These are phyloP conservation scores for Colletotrichum chrysophilum DNA, from an alignment of 2,329 filamentous ascomycete species.

Conservation along the genomic window DNA sequence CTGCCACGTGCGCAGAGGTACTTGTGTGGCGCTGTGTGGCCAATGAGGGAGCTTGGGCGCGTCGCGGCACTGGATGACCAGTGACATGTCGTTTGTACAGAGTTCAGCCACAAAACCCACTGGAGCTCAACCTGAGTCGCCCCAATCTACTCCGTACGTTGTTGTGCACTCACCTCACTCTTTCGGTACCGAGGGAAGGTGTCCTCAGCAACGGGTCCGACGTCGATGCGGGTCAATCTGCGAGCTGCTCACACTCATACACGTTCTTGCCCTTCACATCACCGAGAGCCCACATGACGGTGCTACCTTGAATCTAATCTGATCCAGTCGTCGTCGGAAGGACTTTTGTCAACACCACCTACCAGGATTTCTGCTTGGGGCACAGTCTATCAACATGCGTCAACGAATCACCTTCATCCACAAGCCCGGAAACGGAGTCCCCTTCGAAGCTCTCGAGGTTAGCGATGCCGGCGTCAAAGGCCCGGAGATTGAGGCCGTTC, in stretches of 20 bases:
- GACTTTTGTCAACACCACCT: neutral
- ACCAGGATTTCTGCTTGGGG: neutral
- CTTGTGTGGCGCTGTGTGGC: neutral
- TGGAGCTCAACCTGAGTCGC: neutral
- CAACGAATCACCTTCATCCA: constrained; percentile 83
- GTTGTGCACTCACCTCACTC: neutral
- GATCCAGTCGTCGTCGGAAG: neutral
- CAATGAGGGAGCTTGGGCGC: neutral
- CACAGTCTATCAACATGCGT: constrained; percentile 59
- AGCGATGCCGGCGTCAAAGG: constrained; percentile 59
- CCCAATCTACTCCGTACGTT: neutral
- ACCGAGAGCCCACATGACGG: neutral
- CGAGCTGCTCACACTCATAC: neutral
- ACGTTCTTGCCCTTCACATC: neutral
- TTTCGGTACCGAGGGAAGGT: constrained; percentile 6
- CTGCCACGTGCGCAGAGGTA: neutral
- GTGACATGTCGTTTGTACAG: neutral
- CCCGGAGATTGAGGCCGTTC: constrained; percentile 65
- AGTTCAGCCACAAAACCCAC: neutral
- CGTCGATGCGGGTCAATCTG: neutral
- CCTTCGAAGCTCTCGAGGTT: constrained; percentile 68
- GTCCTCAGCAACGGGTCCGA: constrained; percentile 12
- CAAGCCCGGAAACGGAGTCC: constrained; percentile 65
- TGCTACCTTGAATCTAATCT: neutral
- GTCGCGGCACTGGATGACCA: neutral